Percentiles rank a stretch among this genome's conserved stretches.
Conservation (phyloP, 2,329 filamentous ascomycete species). For the Pseudogymnoascus sp. region DNA sequence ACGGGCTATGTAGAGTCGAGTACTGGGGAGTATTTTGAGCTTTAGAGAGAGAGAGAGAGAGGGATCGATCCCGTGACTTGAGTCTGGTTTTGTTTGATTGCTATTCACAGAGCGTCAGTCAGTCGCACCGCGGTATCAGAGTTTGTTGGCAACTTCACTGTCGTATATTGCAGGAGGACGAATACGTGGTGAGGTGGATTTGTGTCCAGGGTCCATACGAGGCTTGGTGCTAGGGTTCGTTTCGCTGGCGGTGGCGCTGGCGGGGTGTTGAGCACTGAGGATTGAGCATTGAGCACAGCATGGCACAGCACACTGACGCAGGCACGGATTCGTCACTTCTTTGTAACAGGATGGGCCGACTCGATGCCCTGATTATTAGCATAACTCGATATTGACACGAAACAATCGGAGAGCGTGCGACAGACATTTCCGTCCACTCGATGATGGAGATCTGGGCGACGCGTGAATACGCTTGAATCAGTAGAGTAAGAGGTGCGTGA, state of each 20-base stretch:
- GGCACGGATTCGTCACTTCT: not conserved
- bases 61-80: not conserved
- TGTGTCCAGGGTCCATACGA: not conserved
- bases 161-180: not conserved
- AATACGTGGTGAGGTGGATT: not conserved
- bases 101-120: not conserved
- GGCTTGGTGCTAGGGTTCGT: not conserved
- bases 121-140: not conserved
- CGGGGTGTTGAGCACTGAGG: too few relatives aligned
- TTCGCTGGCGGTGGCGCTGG: not conserved
- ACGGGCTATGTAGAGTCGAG: not conserved
- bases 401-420: conserved; percentile 1
- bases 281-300: not conserved
- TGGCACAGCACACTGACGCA: not conserved
- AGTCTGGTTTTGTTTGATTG: not conserved
- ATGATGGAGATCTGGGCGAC: not conserved
- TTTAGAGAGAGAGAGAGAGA: not conserved
- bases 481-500: not conserved
- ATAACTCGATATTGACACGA: not conserved
- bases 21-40: not conserved
- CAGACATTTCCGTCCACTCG: not conserved
- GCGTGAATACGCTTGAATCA: not conserved
- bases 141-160: not conserved
- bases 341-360: not conserved
- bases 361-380: not conserved